Evolutionary conservation across 2,329 filamentous ascomycete genomes (phyloP).

Genomic region (Aureobasidium sp.): DNA sequence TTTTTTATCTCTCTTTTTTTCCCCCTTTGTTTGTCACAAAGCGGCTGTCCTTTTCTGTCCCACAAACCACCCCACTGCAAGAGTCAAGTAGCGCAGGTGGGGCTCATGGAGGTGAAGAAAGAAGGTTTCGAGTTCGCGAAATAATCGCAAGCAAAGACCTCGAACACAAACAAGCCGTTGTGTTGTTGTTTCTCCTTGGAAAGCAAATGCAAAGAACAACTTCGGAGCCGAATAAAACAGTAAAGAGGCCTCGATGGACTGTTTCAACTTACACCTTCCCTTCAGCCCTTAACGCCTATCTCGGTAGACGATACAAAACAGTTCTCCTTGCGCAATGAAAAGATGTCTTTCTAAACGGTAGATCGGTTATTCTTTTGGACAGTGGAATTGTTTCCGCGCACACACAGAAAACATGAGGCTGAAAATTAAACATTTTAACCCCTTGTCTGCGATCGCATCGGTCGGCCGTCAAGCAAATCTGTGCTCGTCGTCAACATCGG

Average conservation of each 20-base stretch:
- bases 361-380: neutral
- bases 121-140: neutral
- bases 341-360: neutral
- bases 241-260: neutral
- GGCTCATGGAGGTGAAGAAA: neutral
- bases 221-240: neutral
- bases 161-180: neutral
- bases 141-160: neutral
- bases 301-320: neutral
- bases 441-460: neutral
- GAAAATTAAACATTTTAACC: neutral
- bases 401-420: neutral
- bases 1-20: neutral
- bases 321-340: neutral
- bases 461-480: neutral
- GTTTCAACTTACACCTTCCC: neutral
- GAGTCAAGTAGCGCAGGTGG: constrained; percentile 2
- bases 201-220: neutral
- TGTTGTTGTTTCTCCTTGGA: neutral
- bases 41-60: neutral
- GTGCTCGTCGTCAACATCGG: neutral
- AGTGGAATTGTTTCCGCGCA: neutral
- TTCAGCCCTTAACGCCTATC: neutral
- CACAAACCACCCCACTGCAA: neutral
- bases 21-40: neutral